A percentile compares a stretch with the other conserved stretches of the same genome.
These are phyloP conservation scores for Penicillium daleae DNA, from an alignment of 495 filamentous ascomycete species.

Conservation along the genomic window DNA sequence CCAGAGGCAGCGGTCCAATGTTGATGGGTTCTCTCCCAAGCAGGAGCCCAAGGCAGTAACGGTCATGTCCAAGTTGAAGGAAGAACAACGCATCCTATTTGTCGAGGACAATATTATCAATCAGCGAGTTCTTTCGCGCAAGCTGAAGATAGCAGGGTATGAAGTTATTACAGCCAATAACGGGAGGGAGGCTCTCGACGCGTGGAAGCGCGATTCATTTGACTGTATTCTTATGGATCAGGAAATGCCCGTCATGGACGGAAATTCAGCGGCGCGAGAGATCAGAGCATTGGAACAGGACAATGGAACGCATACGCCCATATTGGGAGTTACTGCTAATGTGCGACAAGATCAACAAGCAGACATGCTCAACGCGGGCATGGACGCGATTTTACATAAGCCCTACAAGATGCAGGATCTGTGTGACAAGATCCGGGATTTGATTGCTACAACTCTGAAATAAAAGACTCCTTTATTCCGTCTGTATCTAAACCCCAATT, in stretches of 20 bases:
- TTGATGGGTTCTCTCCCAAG: neutral
- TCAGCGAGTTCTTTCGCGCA: slow-evolving; percentile 66
- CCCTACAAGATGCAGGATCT: slow-evolving; percentile 76
- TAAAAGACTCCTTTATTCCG: too few relatives aligned
- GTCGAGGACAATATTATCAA: slow-evolving; percentile 87
- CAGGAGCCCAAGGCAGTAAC: neutral
- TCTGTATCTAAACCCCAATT: too few relatives aligned
- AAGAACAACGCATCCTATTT: slow-evolving; percentile 56
- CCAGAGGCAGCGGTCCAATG: neutral
- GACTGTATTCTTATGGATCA: slow-evolving; percentile 80
- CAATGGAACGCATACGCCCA: slow-evolving; percentile 60
- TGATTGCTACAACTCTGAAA: neutral
- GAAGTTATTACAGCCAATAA: slow-evolving; percentile 71
- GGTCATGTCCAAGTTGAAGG: neutral
- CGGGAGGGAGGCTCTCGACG: slow-evolving; percentile 72
- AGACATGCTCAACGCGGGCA: slow-evolving; percentile 67
- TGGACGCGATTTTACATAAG: slow-evolving; percentile 83
- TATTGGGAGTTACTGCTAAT: slow-evolving; percentile 80
- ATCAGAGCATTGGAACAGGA: slow-evolving; percentile 65
- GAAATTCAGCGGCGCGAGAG: slow-evolving; percentile 65
- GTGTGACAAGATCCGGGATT: slow-evolving; percentile 61
- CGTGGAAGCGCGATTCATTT: slow-evolving; percentile 28
- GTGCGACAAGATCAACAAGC: slow-evolving; percentile 68
- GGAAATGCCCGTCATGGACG: slow-evolving; percentile 86
- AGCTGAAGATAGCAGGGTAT: slow-evolving; percentile 66